A percentile compares a stretch with the other conserved stretches of the same genome.
Conservation (phyloP, 2,329 filamentous ascomycete species). For the Calycina herbarum region DNA sequence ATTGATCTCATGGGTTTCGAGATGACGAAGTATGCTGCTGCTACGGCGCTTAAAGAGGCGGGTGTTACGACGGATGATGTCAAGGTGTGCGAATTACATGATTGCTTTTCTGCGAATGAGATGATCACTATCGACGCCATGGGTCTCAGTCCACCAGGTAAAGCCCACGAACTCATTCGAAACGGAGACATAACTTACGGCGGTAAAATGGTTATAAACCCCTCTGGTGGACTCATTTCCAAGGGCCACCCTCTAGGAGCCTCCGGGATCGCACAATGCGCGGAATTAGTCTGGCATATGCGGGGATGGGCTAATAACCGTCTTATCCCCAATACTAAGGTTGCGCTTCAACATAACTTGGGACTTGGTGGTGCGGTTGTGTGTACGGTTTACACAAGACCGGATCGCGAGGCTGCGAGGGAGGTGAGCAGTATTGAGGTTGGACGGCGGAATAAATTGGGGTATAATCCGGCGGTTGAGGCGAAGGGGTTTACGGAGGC, state of each 20-base stretch:
- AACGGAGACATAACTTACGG: slow-evolving; percentile 90
- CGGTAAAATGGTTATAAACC: slow-evolving; percentile 75
- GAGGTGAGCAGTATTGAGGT: slow-evolving; percentile 64
- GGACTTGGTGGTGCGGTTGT: slow-evolving; percentile 90
- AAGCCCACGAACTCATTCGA: slow-evolving; percentile 89
- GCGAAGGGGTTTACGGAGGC: slow-evolving; percentile 83
- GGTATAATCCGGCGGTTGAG: slow-evolving; percentile 89
- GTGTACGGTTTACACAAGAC: slow-evolving; percentile 83
- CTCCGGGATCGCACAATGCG: slow-evolving; percentile 92
- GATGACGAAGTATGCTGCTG: slow-evolving; percentile 74
- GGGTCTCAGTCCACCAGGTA: slow-evolving; percentile 74
- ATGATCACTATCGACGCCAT: slow-evolving; percentile 88
- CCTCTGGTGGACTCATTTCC: slow-evolving; percentile 89
- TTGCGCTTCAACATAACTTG: slow-evolving; percentile 87
- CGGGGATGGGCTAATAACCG: slow-evolving; percentile 96
- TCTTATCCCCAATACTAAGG: slow-evolving; percentile 64
- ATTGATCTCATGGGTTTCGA: slow-evolving; percentile 90
- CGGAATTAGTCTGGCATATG: slow-evolving; percentile 93
- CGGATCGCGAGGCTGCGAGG: slow-evolving; percentile 70
- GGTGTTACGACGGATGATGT: slow-evolving; percentile 67
- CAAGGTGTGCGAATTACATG: slow-evolving; percentile 88
- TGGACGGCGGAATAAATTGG: slow-evolving; percentile 66
- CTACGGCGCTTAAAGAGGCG: slow-evolving; percentile 72
- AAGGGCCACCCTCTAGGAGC: slow-evolving; percentile 95
- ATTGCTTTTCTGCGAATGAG: slow-evolving; percentile 96